Percentiles rank a stretch among this genome's conserved stretches.
Evolutionary conservation across 164 flowering plant species (phyloP).

Genomic region (Sextonia rubra): DNA sequence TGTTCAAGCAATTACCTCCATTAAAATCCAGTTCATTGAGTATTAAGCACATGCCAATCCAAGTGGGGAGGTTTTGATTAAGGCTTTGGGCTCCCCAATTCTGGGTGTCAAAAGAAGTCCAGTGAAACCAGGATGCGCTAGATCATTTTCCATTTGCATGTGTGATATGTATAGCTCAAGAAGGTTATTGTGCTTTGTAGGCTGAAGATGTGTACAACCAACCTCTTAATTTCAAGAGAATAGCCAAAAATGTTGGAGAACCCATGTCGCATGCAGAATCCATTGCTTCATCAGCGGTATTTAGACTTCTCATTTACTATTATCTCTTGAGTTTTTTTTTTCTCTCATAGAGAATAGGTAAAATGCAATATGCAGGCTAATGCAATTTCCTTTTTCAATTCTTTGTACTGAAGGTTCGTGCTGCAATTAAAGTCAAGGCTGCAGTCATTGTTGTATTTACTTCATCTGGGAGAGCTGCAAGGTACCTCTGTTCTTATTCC

Average conservation of each 20-base stretch:
- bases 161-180: background rate
- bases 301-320: conserved; percentile 1
- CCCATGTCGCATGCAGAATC: conserved; percentile 50
- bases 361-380: background rate
- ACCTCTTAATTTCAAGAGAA: conserved; percentile 32
- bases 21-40: too few species aligned
- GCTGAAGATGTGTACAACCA: conserved; percentile 53
- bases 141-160: background rate
- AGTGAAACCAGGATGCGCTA: too few species aligned
- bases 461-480: conserved; percentile 49
- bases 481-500: conserved; percentile 18
- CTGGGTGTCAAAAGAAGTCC: too few species aligned
- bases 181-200: conserved; percentile 20
- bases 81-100: too few species aligned
- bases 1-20: too few species aligned
- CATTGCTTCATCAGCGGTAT: conserved; percentile 59
- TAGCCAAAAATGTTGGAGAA: conserved; percentile 33
- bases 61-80: too few species aligned
- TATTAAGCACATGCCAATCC: too few species aligned
- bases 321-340: background rate
- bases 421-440: conserved; percentile 43
- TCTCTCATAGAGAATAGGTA: background rate
- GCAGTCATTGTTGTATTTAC: conserved; percentile 50
- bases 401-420: conserved; percentile 30
- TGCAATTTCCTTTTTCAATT: background rate